Conservation (phyloP, 352 stramenopile species). For the Nothophytophthora sp. region DNA sequence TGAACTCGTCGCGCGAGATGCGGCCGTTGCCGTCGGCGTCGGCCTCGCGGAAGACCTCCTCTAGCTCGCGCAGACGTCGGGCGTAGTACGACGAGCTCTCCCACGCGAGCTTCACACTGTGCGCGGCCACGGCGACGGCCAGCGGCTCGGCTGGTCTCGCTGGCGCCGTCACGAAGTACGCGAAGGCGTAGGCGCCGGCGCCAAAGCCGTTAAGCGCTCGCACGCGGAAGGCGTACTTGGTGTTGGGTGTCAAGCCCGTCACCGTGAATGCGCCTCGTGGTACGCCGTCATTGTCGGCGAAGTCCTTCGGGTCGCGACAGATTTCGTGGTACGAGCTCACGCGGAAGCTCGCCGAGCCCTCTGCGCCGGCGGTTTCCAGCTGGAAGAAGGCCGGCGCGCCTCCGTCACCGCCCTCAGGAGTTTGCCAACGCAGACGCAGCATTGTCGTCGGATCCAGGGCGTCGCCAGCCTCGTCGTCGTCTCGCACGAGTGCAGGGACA, state of each 20-base stretch:
- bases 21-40: conserved; percentile 72
- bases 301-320: conserved; percentile 88
- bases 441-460: conserved; percentile 69
- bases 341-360: conserved; percentile 66
- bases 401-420: conserved; percentile 59
- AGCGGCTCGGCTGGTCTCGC: conserved; percentile 66
- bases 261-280: conserved; percentile 79
- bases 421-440: conserved; percentile 66
- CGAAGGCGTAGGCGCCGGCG: conserved; percentile 82
- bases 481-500: conserved; percentile 52
- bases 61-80: conserved; percentile 68
- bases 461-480: conserved; percentile 25
- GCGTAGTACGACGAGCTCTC: conserved; percentile 70
- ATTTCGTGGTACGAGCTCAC: conserved; percentile 82
- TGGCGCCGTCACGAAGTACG: conserved; percentile 85
- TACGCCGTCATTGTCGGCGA: conserved; percentile 74
- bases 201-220: conserved; percentile 92
- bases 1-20: conserved; percentile 85
- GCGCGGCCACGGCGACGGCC: conserved; percentile 56
- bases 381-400: conserved; percentile 79
- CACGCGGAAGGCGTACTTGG: conserved; percentile 89
- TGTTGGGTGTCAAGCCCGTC: conserved; percentile 73
- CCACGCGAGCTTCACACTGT: conserved; percentile 81
- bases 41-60: conserved; percentile 79
- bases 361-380: conserved; percentile 75